Base-by-base conservation (phyloP, 164 flowering plant genomes). In the Annona squamosa region DNA sequence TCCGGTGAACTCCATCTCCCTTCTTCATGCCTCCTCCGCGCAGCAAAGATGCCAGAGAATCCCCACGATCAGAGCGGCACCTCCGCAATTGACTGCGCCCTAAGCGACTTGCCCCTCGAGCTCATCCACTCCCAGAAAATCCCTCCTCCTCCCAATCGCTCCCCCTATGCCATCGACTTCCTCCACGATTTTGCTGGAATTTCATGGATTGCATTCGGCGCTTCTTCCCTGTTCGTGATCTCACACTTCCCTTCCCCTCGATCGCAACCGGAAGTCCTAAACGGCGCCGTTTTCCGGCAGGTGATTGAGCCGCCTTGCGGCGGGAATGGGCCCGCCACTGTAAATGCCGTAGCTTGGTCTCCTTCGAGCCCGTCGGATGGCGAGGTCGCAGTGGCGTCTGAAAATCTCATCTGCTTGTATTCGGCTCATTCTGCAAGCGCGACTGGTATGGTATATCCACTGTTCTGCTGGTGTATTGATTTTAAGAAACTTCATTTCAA, bases 201-300 rank as follows among this genome's bases (percentile, higher is more conserved):
- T 84, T 80, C 97, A 80, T 93, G 99, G 99, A 78, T 96, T 76
- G 94, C 94, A 3, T 96, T 92, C 73, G 97, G 90, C 66, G 91
- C 97, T 57, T 83, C 97, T 19, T 87, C 97, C 67, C 90, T 92
- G 18, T 85, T 93, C 56, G 94, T 96, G 48, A 89, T 96, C 77
- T 87, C 98, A 19, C 98, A 93, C 82, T 83, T 90, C 64, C 95
- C 98, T 19, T 87, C 92, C 63, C 94, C 97, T 72, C 84, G 82
- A 47, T 83, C 89, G 16, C 68, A 71, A 0, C 71, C 81, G 3
- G 86, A 89, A 77, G 42, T 84, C 46, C 48, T 47, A 5, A 79
- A 85, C 71, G 97, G 93, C 16, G 90, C 99, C 4, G 72, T 90
- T 69, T 85, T 87, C 80, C 91, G 91, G 5, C 99, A 95, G 78